Percentiles rank a stretch among this genome's conserved stretches.
phyloP scores from a whole-genome alignment of 805 yeast species.

The Hanseniaspora vineae region DNA sequence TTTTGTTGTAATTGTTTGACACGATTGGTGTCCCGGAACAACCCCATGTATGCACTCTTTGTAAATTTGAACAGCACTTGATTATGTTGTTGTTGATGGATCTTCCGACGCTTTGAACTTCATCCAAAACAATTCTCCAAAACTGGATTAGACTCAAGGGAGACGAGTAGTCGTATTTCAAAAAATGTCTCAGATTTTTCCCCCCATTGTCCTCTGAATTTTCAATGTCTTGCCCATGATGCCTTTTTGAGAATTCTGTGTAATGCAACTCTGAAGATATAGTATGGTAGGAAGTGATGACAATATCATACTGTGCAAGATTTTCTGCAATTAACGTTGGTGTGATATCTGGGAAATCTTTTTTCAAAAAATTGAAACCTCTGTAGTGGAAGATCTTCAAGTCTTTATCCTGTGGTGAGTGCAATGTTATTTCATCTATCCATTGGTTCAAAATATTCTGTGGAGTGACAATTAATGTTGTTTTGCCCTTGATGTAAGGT shows the following conservation, averaged over 20 bases:
- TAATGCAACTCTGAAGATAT: constrained; percentile 66
- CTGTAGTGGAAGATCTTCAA: constrained; percentile 50
- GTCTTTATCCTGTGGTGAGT: constrained; percentile 32
- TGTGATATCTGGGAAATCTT: constrained; percentile 15
- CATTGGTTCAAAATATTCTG: constrained; percentile 76
- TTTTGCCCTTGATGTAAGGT: constrained; percentile 30
- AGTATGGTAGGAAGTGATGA: constrained; percentile 63
- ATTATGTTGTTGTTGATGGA: constrained; percentile 64
- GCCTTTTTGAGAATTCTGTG: constrained; percentile 54
- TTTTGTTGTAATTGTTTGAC: constrained; percentile 30
- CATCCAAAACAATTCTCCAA: constrained; percentile 85
- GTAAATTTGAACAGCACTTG: constrained; percentile 63
- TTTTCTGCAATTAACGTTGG: constrained; percentile 32
- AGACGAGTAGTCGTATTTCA: constrained; percentile 48
- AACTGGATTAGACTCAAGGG: constrained; percentile 75
- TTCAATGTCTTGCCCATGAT: constrained; percentile 18
- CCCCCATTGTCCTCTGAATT: constrained; percentile 8
- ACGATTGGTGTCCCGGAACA: constrained; percentile 87
- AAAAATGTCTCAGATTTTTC: not conserved
- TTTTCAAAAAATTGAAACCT: constrained; percentile 35
- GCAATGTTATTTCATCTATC: constrained; percentile 50
- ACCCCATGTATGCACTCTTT: constrained; percentile 90
- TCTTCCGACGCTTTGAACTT: constrained; percentile 79
- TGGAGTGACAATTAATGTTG: constrained; percentile 80
- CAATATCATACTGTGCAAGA: constrained; percentile 55